Base-by-base conservation (phyloP, 202 grass and related monocot genomes). In the Carex sylvatica region DNA sequence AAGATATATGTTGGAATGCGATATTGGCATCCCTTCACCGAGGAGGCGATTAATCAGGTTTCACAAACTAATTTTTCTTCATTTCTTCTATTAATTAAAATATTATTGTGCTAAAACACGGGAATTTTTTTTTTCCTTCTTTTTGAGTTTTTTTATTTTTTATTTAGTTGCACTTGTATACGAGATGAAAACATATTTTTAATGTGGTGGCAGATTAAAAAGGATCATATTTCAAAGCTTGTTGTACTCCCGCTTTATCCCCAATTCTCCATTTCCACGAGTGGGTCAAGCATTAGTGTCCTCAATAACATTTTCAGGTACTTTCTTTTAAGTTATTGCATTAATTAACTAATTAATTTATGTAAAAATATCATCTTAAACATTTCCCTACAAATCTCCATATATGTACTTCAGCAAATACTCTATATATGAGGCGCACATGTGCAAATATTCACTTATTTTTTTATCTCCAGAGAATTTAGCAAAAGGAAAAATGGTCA, bases 231-330 rank as follows among this genome's bases (percentile, higher is more conserved):
- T 78, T 91, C 90, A 0, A 95, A 95, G 89, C 91, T 98, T 54
- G 92, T 98, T 82, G 82, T 98, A 79, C 92, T 98, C 78, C 95
- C 95, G 74, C 87, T 98, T 46, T 98, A 98, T 84, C 95, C 92
- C 31, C 92, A 98, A 61, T 98, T 90, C 87, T 98, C 95, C 77
- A 98, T 95, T 90, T 98, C 95, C 49, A 98, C 95, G 52, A 98
- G 87, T 63, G 92, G 95, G 2, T 98, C 95, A 85, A 98, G 95
- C 80, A 95, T 95, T 61, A 86, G 95, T 69, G 89, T 95, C 35
- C 91, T 98, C 36, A 89, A 93, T 79, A 85, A 91, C 24, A 86
- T 95, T 84, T 90, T 91, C 73, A 90, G 62, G 95, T 98, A 51
- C 63, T 58, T 40, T 52, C 49, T 33, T 15, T 52, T 60, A 15